Percentiles rank a stretch among this genome's conserved stretches.
These are phyloP conservation scores for Pestalotiopsis fici DNA, from an alignment of 2,329 filamentous ascomycete species.

Conservation along the genomic window DNA sequence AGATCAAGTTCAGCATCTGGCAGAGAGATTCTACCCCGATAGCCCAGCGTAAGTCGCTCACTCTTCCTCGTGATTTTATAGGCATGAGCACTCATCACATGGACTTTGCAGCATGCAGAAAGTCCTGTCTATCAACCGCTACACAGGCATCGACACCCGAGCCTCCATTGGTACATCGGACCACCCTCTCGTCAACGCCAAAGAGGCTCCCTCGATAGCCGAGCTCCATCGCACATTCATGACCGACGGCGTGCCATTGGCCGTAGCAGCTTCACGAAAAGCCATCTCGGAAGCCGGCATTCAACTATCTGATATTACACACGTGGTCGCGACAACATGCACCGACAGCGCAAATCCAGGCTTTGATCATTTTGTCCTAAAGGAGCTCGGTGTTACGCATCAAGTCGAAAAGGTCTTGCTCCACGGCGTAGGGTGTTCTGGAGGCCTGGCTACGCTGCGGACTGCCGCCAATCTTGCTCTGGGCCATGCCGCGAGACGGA, in stretches of 20 bases:
- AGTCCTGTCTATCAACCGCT: conserved; percentile 63
- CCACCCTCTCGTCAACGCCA: conserved; percentile 61
- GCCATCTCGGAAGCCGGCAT: conserved; percentile 57
- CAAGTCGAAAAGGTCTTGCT: conserved; percentile 66
- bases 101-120: conserved; percentile 55
- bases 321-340: conserved; percentile 68
- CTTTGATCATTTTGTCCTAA: conserved; percentile 66
- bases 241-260: conserved; percentile 58
- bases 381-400: conserved; percentile 56
- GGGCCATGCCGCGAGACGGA: conserved; percentile 58
- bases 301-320: conserved; percentile 57
- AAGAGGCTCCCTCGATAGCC: conserved; percentile 51
- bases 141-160: conserved; percentile 64
- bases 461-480: conserved; percentile 69
- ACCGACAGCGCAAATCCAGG: conserved; percentile 71
- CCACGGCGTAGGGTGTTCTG: conserved; percentile 67
- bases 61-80: neutral
- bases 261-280: conserved; percentile 54
- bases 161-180: conserved; percentile 63
- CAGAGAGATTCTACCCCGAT: conserved; percentile 59
- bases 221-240: conserved; percentile 58
- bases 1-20: conserved; percentile 51
- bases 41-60: conserved; percentile 54
- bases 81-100: neutral
- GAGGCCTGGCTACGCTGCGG: conserved; percentile 60